phyloP scores from a whole-genome alignment of 208 protist genomes.

The Leishmania amazonensis region DNA sequence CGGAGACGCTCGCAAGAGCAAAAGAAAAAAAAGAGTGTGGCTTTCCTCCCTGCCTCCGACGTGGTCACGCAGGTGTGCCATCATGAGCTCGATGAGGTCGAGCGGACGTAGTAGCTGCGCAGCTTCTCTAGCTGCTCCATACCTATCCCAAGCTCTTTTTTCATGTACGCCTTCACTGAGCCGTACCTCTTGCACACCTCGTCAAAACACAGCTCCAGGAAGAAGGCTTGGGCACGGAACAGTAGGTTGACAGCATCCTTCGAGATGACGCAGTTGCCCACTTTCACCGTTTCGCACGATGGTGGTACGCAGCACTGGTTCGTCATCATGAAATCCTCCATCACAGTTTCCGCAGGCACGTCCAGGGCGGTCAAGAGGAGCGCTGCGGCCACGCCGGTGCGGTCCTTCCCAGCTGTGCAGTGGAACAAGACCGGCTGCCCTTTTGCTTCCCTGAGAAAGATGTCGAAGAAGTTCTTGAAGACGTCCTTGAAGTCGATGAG shows the following conservation, averaged over 20 bases:
- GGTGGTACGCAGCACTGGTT: conserved; percentile 32
- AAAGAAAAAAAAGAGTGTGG: background rate
- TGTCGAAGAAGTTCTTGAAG: conserved; percentile 35
- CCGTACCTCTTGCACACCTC: conserved; percentile 32
- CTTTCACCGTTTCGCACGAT: conserved; percentile 1
- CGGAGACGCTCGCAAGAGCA: background rate
- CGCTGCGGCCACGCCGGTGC: conserved; percentile 47
- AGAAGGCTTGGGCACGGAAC: conserved; percentile 35
- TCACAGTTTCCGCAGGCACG: conserved; percentile 33
- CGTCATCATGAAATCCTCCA: conserved; percentile 46
- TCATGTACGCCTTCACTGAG: conserved; percentile 31
- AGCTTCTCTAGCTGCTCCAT: conserved; percentile 23
- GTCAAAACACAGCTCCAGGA: conserved; percentile 30
- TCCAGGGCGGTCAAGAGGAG: conserved; percentile 43
- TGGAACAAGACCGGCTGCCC: conserved; percentile 41
- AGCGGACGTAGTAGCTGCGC: conserved; percentile 26
- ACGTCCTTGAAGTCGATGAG: conserved; percentile 37
- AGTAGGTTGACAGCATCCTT: conserved; percentile 36
- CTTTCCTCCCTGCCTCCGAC: background rate
- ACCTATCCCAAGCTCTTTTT: conserved; percentile 40
- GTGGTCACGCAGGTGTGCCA: background rate
- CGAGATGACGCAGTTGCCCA: conserved; percentile 16
- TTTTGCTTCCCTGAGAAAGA: conserved; percentile 29
- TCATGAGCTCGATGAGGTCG: conserved; percentile 2
- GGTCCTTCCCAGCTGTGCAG: conserved; percentile 58